Conservation (phyloP, 225 moss, liverwort and hornwort genomes). For the Anthoceros angustus region DNA sequence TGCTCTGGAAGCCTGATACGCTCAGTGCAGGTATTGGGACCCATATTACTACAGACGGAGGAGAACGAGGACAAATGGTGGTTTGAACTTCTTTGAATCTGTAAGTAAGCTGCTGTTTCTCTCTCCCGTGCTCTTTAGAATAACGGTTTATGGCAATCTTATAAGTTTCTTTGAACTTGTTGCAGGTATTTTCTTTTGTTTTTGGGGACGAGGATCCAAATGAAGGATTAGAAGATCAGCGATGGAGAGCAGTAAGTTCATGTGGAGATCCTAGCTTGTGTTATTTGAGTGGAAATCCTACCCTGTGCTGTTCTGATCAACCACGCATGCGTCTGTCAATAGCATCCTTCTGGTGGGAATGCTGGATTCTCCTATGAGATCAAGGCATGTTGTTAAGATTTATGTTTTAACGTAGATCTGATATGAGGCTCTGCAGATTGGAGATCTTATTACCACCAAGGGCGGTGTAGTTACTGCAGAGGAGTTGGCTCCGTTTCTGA, state of each 20-base stretch:
- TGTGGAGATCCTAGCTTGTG: not conserved
- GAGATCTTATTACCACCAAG: conserved; percentile 58
- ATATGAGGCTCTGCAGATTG: conserved; percentile 28
- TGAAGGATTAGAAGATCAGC: conserved; percentile 70
- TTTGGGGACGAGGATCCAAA: conserved; percentile 98
- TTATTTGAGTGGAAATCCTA: not conserved
- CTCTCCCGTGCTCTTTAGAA: not conserved
- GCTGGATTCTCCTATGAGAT: not conserved
- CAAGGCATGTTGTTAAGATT: not conserved
- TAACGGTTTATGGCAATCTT: not conserved
- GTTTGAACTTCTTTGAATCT: conserved; percentile 87
- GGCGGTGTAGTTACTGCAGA: conserved; percentile 84
- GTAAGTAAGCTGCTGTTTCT: conserved; percentile 17
- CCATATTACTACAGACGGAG: conserved; percentile 65
- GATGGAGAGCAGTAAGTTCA: conserved; percentile 77
- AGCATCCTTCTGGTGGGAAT: not conserved
- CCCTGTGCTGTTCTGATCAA: no score
- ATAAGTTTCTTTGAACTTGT: not conserved
- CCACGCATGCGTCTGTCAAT: not conserved
- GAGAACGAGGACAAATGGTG: conserved; percentile 36
- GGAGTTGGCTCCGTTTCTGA: conserved; percentile 65
- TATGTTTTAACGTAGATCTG: not conserved
- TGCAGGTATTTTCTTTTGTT: conserved; percentile 93
- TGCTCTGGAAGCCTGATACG: not conserved
- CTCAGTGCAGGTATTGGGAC: conserved; percentile 69